Evolutionary conservation across 164 flowering plant genomes (phyloP), one percentile per base, ranked within the genome.

Genomic region (Platanus orientalis): DNA sequence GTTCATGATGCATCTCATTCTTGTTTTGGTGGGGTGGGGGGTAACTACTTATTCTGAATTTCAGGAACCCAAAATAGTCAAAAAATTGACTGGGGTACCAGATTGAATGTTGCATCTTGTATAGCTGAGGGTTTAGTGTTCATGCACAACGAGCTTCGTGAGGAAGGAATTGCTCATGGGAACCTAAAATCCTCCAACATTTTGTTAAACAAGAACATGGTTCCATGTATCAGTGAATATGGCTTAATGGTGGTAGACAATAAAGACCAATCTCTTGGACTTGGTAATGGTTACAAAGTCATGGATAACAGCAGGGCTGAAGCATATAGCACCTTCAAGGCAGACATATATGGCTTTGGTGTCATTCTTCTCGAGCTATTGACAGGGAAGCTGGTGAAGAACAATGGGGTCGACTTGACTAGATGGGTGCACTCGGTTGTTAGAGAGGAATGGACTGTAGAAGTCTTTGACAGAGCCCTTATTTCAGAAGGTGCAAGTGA

Each of bases 181-280:
- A 88, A 88, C 73, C 57, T 86, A 20, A 88, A 88, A 75, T 84
- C 89, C 58, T 69, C 85, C 44, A 88, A 88, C 80, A 84, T 88
- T 44, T 45, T 88, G 62, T 65, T 88, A 12, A 68, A 71, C 72
- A 64, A 71, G 7, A 58, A 71, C 57, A 77, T 83, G 85, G 80
- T 81, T 29, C 79, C 86, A 11, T 71, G 82, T 40, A 62, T 88
- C 7, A 83, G 85, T 21, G 89, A 88, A 62, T 88, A 85, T 58
- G 86, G 89, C 5, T 73, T 84, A 50, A 78, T 76, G 81, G 67
- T 58, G 45, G 60, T 56, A 25, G 73, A 78, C 47, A 64, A 67
- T 26, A 72, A 71, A 36, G 69, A 75, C 21, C 66, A 60, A 29
- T 40, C 56, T 61, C 44, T 47, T 69, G 42, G 42, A 17, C 53